These are phyloP conservation scores for Globisporangium spinosum DNA, from an alignment of 352 stramenopile species.

Conservation along the genomic window DNA sequence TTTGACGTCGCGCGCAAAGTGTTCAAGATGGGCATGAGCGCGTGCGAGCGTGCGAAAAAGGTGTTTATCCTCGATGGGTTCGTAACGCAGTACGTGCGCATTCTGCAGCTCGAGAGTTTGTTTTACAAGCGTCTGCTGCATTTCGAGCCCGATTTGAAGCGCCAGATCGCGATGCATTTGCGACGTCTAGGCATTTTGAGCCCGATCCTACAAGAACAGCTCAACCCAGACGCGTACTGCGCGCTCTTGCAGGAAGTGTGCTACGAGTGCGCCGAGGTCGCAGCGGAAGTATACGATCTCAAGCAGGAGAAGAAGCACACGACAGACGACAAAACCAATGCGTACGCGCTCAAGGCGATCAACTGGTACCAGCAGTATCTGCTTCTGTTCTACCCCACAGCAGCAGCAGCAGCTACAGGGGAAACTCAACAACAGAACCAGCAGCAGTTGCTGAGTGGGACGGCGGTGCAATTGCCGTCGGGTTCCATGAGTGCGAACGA, in stretches of 20 bases:
- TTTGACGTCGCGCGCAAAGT: conserved; percentile 54
- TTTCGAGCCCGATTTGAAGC: conserved; percentile 54
- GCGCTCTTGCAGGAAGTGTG: conserved; percentile 63
- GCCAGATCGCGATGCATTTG: conserved; percentile 64
- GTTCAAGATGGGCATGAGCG: conserved; percentile 58
- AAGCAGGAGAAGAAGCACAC: conserved; percentile 45
- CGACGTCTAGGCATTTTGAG: conserved; percentile 44
- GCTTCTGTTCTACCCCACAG: conserved; percentile 51
- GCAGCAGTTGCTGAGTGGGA: conserved; percentile 28
- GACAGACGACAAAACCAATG: conserved; percentile 34
- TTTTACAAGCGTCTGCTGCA: conserved; percentile 51
- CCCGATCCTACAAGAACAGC: conserved; percentile 35
- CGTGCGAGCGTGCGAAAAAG: conserved; percentile 35
- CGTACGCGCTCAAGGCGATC: conserved; percentile 59
- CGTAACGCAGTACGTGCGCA: conserved; percentile 57
- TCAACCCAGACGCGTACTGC: conserved; percentile 53
- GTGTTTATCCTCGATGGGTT: conserved; percentile 64
- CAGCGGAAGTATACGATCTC: conserved; percentile 55
- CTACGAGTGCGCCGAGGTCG: conserved; percentile 61
- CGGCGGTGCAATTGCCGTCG: conserved; percentile 28
- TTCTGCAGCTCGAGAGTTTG: conserved; percentile 53
- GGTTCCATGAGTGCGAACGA: conserved; percentile 31
- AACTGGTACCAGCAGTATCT: conserved; percentile 73
- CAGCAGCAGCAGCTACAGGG: neutral
- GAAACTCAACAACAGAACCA: conserved; percentile 18